These are phyloP conservation scores for Zasmidium angulare DNA, from an alignment of 2,329 filamentous ascomycete genomes.

Conservation along the genomic window DNA sequence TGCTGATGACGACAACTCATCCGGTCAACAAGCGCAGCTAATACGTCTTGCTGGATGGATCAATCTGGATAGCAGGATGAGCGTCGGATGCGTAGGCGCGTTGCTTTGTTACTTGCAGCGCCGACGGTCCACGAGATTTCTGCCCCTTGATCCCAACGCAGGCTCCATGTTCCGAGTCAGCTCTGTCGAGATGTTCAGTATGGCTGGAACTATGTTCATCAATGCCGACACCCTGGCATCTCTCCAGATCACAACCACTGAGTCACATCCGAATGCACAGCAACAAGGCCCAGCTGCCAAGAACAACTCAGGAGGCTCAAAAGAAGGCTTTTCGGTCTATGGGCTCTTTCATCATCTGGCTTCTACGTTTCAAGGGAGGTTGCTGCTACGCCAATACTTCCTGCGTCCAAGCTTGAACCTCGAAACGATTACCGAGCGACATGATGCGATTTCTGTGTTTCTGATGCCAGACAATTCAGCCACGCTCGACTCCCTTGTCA, in stretches of 20 bases:
- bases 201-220: slow-evolving; percentile 69
- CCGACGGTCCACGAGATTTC: slow-evolving; percentile 61
- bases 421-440: slow-evolving; percentile 66
- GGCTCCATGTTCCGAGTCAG: slow-evolving; percentile 60
- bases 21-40: slow-evolving; percentile 61
- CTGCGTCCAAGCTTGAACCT: slow-evolving; percentile 73
- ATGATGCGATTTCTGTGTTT: slow-evolving; percentile 67
- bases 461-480: slow-evolving; percentile 66
- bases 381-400: slow-evolving; percentile 74
- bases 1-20: slow-evolving; percentile 44
- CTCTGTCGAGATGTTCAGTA: slow-evolving; percentile 71
- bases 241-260: slow-evolving; percentile 80
- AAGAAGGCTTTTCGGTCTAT: slow-evolving; percentile 81
- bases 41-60: slow-evolving; percentile 69
- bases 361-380: slow-evolving; percentile 75
- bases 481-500: slow-evolving; percentile 55
- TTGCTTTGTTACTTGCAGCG: slow-evolving; percentile 77
- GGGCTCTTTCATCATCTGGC: slow-evolving; percentile 76
- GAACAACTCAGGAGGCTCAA: slow-evolving; percentile 57
- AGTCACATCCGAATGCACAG: slow-evolving; percentile 79
- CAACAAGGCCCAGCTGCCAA: slow-evolving; percentile 67
- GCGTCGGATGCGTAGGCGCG: slow-evolving; percentile 84
- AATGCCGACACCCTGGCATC: slow-evolving; percentile 77
- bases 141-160: slow-evolving; percentile 59
- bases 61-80: slow-evolving; percentile 70